Percentiles rank a stretch among this genome's conserved stretches.
Evolutionary conservation across 2,329 filamentous ascomycete species (phyloP).

Genomic region (Aureobasidium sp.): DNA sequence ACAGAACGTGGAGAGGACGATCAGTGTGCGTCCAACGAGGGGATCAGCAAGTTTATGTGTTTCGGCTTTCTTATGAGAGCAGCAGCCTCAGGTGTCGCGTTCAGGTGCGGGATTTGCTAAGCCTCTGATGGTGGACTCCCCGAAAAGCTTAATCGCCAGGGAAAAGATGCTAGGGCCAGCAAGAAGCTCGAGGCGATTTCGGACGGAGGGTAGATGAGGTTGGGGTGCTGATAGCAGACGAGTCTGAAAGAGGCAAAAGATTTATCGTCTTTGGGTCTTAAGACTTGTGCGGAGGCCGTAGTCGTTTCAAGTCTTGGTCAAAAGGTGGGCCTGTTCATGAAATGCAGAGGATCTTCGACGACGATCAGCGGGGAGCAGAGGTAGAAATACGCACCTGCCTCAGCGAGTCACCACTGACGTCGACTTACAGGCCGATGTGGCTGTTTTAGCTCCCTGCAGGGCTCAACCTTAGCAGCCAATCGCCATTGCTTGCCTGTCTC

Average conservation of each 20-base stretch:
- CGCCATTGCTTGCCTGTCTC: not conserved
- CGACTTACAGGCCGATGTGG: conserved; percentile 14
- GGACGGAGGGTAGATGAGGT: conserved; percentile 8
- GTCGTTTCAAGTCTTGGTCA: conserved; percentile 13
- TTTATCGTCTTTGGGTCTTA: conserved; percentile 1
- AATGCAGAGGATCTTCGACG: conserved; percentile 10
- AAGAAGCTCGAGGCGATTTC: conserved; percentile 14
- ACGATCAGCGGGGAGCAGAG: conserved; percentile 16
- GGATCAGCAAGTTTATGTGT: conserved; percentile 43
- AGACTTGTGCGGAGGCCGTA: conserved; percentile 8
- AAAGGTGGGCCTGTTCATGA: conserved; percentile 14
- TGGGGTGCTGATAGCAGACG: conserved; percentile 4
- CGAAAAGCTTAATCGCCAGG: conserved; percentile 9
- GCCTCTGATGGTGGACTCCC: conserved; percentile 6
- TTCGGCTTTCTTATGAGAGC: conserved; percentile 15
- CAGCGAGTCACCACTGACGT: conserved; percentile 12
- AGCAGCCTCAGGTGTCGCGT: conserved; percentile 6
- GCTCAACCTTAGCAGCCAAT: conserved; percentile 11
- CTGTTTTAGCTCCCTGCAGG: conserved; percentile 11
- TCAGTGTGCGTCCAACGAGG: conserved; percentile 37
- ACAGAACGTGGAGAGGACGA: conserved; percentile 44
- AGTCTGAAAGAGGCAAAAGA: conserved; percentile 13
- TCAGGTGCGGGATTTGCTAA: not conserved
- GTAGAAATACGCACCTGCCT: conserved; percentile 13
- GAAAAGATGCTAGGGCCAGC: not conserved